Evolutionary conservation across 164 flowering plant species (phyloP).

Genomic region (Chloranthus sessilifolius): DNA sequence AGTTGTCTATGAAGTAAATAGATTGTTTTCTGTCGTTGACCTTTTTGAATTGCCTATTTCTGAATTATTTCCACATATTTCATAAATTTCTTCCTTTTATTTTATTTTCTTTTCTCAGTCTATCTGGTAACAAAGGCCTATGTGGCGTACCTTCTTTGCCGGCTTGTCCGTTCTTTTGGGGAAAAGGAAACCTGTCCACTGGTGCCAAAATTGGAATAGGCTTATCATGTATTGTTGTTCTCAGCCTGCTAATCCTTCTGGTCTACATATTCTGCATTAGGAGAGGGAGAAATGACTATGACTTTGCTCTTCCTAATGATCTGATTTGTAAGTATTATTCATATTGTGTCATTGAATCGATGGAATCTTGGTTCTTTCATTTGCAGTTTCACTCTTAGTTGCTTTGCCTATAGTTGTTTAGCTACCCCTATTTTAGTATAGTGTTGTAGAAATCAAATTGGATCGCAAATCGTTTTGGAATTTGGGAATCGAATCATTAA

Average conservation of each 20-base stretch:
- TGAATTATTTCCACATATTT: background rate
- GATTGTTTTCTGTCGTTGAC: background rate
- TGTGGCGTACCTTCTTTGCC: constrained; percentile 91
- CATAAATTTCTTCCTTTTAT: background rate
- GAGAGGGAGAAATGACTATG: constrained; percentile 73
- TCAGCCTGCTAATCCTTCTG: constrained; percentile 37
- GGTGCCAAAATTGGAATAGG: constrained; percentile 82
- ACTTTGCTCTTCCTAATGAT: constrained; percentile 89
- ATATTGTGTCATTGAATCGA: background rate
- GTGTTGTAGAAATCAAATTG: too few species aligned
- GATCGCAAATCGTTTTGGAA: too few species aligned
- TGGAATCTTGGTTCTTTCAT: background rate
- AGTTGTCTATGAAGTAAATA: too few species aligned
- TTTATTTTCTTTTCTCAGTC: constrained; percentile 36
- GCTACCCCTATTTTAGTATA: background rate
- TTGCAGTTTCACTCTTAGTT: constrained; percentile 1
- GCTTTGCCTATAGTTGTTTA: background rate
- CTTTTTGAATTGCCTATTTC: background rate
- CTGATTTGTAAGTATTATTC: constrained; percentile 65
- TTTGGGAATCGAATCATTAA: too few species aligned
- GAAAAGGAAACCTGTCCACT: constrained; percentile 57
- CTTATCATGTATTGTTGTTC: constrained; percentile 42
- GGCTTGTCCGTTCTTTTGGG: constrained; percentile 79
- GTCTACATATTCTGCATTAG: constrained; percentile 57
- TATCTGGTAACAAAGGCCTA: constrained; percentile 81